Conservation (phyloP, 768 basidiomycete genomes). For the Porphyrellus cyaneotinctus region DNA sequence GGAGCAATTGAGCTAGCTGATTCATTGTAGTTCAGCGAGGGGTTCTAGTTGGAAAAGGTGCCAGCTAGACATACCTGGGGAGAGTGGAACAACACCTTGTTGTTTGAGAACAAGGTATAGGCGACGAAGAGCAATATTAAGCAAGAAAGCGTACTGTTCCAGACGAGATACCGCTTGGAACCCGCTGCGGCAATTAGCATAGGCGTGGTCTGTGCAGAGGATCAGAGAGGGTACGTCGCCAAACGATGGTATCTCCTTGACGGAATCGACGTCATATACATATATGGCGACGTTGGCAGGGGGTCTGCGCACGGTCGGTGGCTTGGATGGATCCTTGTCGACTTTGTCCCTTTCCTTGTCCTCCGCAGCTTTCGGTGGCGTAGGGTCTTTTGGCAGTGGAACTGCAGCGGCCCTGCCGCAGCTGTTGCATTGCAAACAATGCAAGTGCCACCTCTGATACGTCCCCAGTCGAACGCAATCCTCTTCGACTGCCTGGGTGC, state of each 20-base stretch:
- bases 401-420: constrained; percentile 78
- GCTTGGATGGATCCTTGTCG: constrained; percentile 49
- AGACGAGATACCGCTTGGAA: constrained; percentile 91
- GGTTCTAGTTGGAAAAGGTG: constrained; percentile 2
- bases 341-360: constrained; percentile 43
- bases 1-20: constrained; percentile 32
- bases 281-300: constrained; percentile 81
- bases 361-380: constrained; percentile 48
- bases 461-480: constrained; percentile 94
- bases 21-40: constrained; percentile 8
- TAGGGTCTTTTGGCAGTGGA: constrained; percentile 52
- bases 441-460: constrained; percentile 96
- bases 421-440: constrained; percentile 79
- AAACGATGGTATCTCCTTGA: constrained; percentile 64
- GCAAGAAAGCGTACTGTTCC: constrained; percentile 95
- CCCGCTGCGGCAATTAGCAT: constrained; percentile 60
- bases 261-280: constrained; percentile 67
- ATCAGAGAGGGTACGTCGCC: constrained; percentile 70
- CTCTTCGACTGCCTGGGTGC: constrained; percentile 90
- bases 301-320: constrained; percentile 62
- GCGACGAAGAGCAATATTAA: constrained; percentile 91
- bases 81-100: constrained; percentile 83
- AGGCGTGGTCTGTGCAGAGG: constrained; percentile 75
- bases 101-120: constrained; percentile 84
- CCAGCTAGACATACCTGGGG: constrained; percentile 52